phyloP scores from a whole-genome alignment of 2,329 filamentous ascomycete species.

The Amylocarpus encephaloides region DNA sequence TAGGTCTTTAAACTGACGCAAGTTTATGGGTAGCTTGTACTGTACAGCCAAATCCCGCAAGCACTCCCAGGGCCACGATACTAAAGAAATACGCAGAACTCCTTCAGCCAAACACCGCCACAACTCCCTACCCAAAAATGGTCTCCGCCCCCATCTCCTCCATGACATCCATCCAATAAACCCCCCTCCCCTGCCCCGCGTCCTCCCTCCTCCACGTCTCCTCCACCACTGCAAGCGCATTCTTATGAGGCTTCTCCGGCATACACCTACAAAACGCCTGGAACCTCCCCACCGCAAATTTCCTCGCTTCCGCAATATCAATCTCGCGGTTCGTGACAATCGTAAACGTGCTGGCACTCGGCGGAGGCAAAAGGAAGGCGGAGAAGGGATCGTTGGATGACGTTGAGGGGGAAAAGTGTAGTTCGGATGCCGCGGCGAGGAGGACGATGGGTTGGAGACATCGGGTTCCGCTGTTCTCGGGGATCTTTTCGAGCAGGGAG shows the following conservation, averaged over 20 bases:
- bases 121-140: slow-evolving; percentile 20
- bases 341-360: slow-evolving; percentile 10
- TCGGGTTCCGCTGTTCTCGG: slow-evolving; percentile 22
- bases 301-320: slow-evolving; percentile 23
- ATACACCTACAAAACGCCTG: slow-evolving; percentile 25
- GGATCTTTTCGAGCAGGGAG: slow-evolving; percentile 25
- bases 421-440: slow-evolving; percentile 22
- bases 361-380: slow-evolving; percentile 1
- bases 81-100: neutral
- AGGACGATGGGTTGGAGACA: slow-evolving; percentile 28
- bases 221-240: slow-evolving; percentile 20
- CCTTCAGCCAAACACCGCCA: neutral
- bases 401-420: slow-evolving; percentile 18
- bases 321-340: slow-evolving; percentile 24
- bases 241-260: slow-evolving; percentile 25
- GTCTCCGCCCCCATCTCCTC: slow-evolving; percentile 21
- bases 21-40: too few species aligned
- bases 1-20: too few species aligned
- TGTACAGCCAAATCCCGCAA: too few species aligned
- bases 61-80: too few species aligned
- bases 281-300: slow-evolving; percentile 22
- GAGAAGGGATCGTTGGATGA: neutral
- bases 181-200: slow-evolving; percentile 14
- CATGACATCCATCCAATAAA: slow-evolving; percentile 28
- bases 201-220: slow-evolving; percentile 26